Conservation (phyloP, 2,329 filamentous ascomycete genomes). For the Sphaerostilbella broomeana region DNA sequence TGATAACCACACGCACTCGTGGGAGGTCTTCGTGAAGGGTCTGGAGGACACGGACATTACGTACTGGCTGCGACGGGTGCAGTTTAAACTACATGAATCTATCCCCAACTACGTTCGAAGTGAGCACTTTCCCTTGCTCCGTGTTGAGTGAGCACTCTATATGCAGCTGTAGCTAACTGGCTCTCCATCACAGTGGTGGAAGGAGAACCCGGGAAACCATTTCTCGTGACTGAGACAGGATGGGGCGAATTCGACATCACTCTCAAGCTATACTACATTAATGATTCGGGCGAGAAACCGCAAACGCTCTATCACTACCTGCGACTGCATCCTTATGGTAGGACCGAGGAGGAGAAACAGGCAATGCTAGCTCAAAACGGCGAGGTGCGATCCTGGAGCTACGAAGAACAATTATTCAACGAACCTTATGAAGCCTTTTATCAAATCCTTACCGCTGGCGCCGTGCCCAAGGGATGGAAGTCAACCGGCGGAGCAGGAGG, state of each 20-base stretch:
- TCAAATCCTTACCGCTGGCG: constrained; percentile 72
- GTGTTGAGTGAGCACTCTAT: too few species aligned
- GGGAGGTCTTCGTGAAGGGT: constrained; percentile 90
- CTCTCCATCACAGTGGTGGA: constrained; percentile 57
- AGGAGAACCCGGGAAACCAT: constrained; percentile 59
- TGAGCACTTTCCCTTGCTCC: constrained; percentile 29
- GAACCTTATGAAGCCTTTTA: constrained; percentile 92
- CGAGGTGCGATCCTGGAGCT: constrained; percentile 70
- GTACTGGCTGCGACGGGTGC: constrained; percentile 93
- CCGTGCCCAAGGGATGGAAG: constrained; percentile 44
- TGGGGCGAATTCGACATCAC: constrained; percentile 98
- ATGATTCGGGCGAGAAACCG: constrained; percentile 84
- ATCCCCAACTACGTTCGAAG: constrained; percentile 86
- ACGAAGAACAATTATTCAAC: constrained; percentile 96
- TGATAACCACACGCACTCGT: constrained; percentile 90
- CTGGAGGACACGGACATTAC: constrained; percentile 85
- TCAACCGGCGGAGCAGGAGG: constrained; percentile 34
- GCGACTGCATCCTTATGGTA: constrained; percentile 82
- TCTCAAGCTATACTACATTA: constrained; percentile 87
- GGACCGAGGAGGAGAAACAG: constrained; percentile 67
- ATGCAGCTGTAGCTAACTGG: constrained; percentile 4
- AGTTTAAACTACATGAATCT: constrained; percentile 97
- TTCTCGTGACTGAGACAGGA: constrained; percentile 83
- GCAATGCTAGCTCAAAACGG: constrained; percentile 50
- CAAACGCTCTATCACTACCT: constrained; percentile 93